Conservation (phyloP, 768 basidiomycete species). For the Mycena indigotica region DNA sequence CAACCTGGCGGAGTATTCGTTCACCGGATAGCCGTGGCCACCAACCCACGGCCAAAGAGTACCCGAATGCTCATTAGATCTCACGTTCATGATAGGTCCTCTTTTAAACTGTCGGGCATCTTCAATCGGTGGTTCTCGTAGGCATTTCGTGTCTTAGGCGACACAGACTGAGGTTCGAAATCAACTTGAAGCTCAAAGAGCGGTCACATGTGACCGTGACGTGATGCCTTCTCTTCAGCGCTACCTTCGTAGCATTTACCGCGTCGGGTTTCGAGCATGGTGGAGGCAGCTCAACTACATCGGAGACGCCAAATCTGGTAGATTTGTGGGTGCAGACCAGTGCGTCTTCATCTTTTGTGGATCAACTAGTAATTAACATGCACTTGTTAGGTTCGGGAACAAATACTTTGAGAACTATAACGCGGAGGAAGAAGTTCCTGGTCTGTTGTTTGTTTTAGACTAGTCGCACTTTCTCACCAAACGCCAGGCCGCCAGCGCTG, state of each 20-base stretch:
- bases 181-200: too few relatives aligned
- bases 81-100: background rate
- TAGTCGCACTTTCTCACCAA: slow-evolving; percentile 7
- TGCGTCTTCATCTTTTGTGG: slow-evolving; percentile 44
- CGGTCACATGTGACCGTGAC: too few relatives aligned
- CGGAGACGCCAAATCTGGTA: slow-evolving; percentile 89
- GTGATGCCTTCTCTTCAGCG: slow-evolving; percentile 72
- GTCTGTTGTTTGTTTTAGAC: slow-evolving; percentile 37
- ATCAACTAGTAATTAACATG: slow-evolving; percentile 9
- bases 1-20: slow-evolving; percentile 2
- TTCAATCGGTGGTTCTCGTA: too few relatives aligned
- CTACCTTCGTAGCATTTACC: slow-evolving; percentile 74
- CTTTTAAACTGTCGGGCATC: too few relatives aligned
- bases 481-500: slow-evolving; percentile 87
- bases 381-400: slow-evolving; percentile 77
- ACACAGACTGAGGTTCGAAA: too few relatives aligned
- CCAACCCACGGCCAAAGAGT: background rate
- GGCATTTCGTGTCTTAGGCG: too few relatives aligned
- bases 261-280: slow-evolving; percentile 83
- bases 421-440: slow-evolving; percentile 84
- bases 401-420: slow-evolving; percentile 92
- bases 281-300: slow-evolving; percentile 92
- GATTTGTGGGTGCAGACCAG: slow-evolving; percentile 78
- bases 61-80: background rate
- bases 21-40: slow-evolving; percentile 3